Base-by-base conservation (phyloP, 2,329 filamentous ascomycete species). In the Hirsutella rhossiliensis region DNA sequence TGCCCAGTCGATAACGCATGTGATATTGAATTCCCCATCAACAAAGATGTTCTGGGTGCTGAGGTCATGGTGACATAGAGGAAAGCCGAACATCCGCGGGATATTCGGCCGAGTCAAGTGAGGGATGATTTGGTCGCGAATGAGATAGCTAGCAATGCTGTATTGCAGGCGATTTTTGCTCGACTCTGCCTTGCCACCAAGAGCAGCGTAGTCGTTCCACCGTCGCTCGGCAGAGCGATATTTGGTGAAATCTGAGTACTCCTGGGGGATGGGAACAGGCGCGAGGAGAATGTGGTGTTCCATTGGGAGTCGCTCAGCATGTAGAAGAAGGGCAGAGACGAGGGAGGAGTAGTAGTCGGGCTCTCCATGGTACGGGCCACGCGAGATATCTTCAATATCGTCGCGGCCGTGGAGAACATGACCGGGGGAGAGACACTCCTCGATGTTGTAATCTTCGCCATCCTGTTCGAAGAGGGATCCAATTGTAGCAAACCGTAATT, bases 1-100 rank as follows among this genome's bases (percentile, higher is more conserved):
- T 11, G 49, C 50, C 54, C 52, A 58, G 51, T 58, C 53, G 44
- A 58, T 57, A 38, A 58, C 46, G 46, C 53, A 58, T 11, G 52
- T 58, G 42, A 57, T 55, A 30, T 59, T 56, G 42, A 57, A 52
- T 39, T 56, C 48, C 30, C 51, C 43, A 43, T 57, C 55, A 43
- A 56, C 49, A 43, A 57, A 59, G 28, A 57, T 49, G 40, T 59
- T 56, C 15, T 48, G 44, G 12, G 45, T 38, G 40, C 52, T 55
- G 38, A 58, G 40, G 43, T 57, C 55, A n/a, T 49, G 56, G 45
- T 55, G 54, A 41, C 17, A n/a, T n/a, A 56, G 47, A 18, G 49
- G 45, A 40, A 51, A 57, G 42, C 50, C 46, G 45, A 43, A 17
- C 38, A 13, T 43, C 31, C 19, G 40, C 45, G 28, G 44, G 42